These are phyloP conservation scores for Cephalotrichum gorgonifer DNA, from an alignment of 2,329 filamentous ascomycete species.

Conservation along the genomic window DNA sequence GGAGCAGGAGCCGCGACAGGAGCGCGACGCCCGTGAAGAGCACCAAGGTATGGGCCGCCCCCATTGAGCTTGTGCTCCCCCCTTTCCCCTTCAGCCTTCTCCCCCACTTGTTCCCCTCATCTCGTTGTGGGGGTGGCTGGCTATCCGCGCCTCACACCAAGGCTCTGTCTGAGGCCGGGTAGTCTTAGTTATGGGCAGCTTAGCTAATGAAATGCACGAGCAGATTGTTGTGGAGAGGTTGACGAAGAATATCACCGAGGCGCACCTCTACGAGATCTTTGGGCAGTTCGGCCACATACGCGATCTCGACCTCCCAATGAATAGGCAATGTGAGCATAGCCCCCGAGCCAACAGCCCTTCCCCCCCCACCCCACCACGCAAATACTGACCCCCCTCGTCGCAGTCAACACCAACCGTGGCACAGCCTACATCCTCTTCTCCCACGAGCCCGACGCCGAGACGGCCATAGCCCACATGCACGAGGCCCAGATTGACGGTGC, in stretches of 20 bases:
- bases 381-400: not conserved
- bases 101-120: slow-evolving; percentile 9
- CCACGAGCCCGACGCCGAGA: slow-evolving; percentile 68
- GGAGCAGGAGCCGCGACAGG: slow-evolving; percentile 23
- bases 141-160: not conserved
- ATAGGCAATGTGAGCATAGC: slow-evolving; percentile 58
- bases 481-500: slow-evolving; percentile 88
- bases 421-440: slow-evolving; percentile 87
- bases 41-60: slow-evolving; percentile 35
- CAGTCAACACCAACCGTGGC: slow-evolving; percentile 81
- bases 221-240: slow-evolving; percentile 94
- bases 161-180: not conserved
- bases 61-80: not conserved
- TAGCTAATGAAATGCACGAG: not conserved
- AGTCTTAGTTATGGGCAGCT: not conserved
- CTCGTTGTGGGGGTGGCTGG: not conserved
- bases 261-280: slow-evolving; percentile 86
- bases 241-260: slow-evolving; percentile 87
- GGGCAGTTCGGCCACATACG: slow-evolving; percentile 76
- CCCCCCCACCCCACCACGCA: not conserved
- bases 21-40: slow-evolving; percentile 30
- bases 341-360: not conserved
- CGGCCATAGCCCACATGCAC: slow-evolving; percentile 93
- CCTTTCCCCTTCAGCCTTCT: not conserved
- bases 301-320: slow-evolving; percentile 84